phyloP scores from a whole-genome alignment of 2,329 filamentous ascomycete species.

The Diaporthe sp. region DNA sequence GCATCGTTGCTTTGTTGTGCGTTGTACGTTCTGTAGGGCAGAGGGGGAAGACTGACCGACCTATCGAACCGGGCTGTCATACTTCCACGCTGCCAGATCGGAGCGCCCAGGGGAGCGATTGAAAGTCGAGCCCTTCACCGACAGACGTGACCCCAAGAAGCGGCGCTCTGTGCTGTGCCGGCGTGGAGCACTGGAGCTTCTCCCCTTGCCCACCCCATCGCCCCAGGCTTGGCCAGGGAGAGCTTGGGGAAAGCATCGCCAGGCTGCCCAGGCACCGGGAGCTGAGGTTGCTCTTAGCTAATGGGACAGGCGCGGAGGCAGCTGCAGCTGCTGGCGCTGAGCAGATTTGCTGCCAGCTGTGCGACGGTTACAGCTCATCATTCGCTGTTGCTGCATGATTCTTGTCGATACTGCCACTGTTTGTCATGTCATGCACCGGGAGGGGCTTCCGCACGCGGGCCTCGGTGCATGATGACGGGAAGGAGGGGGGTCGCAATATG shows the following conservation, averaged over 20 bases:
- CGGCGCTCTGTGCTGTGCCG: neutral
- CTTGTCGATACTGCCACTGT: constrained; percentile 4
- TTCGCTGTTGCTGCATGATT: constrained; percentile 32
- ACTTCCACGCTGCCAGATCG: constrained; percentile 9
- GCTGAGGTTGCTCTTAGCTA: constrained; percentile 30
- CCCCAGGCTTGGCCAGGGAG: constrained; percentile 26
- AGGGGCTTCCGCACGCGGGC: neutral
- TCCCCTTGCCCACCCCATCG: constrained; percentile 21
- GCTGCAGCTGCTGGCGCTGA: neutral
- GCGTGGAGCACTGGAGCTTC: constrained; percentile 17
- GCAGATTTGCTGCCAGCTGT: constrained; percentile 29
- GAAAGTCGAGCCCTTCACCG: constrained; percentile 32
- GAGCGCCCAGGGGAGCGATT: constrained; percentile 5
- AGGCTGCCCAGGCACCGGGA: constrained; percentile 15
- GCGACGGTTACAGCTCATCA: constrained; percentile 27
- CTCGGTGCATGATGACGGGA: constrained; percentile 2
- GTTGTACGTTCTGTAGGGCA: constrained; percentile 1
- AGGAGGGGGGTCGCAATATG: constrained; percentile 18
- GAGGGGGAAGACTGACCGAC: neutral
- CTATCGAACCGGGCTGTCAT: neutral
- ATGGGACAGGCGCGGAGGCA: neutral
- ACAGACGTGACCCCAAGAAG: constrained; percentile 27
- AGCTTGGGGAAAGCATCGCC: constrained; percentile 17
- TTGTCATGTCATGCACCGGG: constrained; percentile 28
- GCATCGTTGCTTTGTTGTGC: constrained; percentile 2